phyloP scores from a whole-genome alignment of 2,329 filamentous ascomycete species.

The Alternaria sp. region DNA sequence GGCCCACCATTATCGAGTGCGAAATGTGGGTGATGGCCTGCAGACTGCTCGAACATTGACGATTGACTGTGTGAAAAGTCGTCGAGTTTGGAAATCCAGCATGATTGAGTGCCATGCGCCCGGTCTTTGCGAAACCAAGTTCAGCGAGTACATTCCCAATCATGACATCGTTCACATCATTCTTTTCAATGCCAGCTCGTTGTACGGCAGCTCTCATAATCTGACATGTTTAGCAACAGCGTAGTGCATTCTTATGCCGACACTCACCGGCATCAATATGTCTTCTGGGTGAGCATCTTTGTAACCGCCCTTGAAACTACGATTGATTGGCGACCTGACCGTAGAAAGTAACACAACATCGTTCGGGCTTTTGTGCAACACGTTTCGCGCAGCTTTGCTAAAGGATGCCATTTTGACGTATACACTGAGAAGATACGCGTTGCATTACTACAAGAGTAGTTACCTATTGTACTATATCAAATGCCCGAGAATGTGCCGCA shows the following conservation, averaged over 20 bases:
- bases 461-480: slow-evolving; percentile 18
- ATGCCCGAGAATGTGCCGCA: slow-evolving; percentile 33
- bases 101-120: slow-evolving; percentile 85
- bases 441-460: slow-evolving; percentile 4
- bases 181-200: slow-evolving; percentile 36
- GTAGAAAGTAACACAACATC: slow-evolving; percentile 95
- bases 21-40: slow-evolving; percentile 95
- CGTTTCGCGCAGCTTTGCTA: slow-evolving; percentile 56
- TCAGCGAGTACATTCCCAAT: slow-evolving; percentile 79
- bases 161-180: slow-evolving; percentile 40
- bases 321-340: slow-evolving; percentile 85
- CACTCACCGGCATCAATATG: slow-evolving; percentile 69
- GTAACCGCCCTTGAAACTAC: slow-evolving; percentile 89
- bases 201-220: slow-evolving; percentile 72
- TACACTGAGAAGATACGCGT: not conserved
- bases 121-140: slow-evolving; percentile 88
- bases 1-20: slow-evolving; percentile 79
- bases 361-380: slow-evolving; percentile 88
- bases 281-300: slow-evolving; percentile 93
- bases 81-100: slow-evolving; percentile 93
- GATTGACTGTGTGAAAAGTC: slow-evolving; percentile 82
- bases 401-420: slow-evolving; percentile 38
- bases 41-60: slow-evolving; percentile 96
- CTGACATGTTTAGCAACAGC: slow-evolving; percentile 65
- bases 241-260: slow-evolving; percentile 65